Evolutionary conservation across 306 rosid species (phyloP).

Genomic region (Pterocarpus santalinus): DNA sequence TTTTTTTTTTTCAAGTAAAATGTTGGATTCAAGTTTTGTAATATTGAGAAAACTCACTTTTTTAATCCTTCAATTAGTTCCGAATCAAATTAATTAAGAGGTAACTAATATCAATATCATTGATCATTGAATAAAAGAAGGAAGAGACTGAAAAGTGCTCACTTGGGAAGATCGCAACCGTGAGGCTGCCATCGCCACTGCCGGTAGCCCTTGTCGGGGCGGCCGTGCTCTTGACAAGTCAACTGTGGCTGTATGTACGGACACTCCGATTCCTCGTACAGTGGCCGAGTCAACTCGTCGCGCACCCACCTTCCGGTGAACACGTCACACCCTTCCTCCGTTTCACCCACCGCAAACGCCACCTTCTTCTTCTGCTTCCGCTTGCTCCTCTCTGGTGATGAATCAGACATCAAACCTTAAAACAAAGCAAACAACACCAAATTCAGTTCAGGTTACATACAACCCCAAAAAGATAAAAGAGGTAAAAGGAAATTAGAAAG

Average conservation of each 20-base stretch:
- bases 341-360: conserved; percentile 54
- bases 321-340: conserved; percentile 66
- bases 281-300: conserved; percentile 82
- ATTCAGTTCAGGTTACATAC: background rate
- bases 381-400: conserved; percentile 43
- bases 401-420: background rate
- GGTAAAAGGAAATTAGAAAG: no score
- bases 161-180: conserved; percentile 89
- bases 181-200: conserved; percentile 91
- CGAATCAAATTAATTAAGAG: background rate
- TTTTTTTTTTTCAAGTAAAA: no score
- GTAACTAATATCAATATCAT: no score
- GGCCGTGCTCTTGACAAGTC: conserved; percentile 88
- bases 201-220: conserved; percentile 73
- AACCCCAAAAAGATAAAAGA: background rate
- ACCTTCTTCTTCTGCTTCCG: conserved; percentile 17
- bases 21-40: no score
- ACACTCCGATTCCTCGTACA: conserved; percentile 89
- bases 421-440: background rate
- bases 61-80: no score
- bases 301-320: conserved; percentile 82
- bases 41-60: no score
- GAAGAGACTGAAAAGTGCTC: background rate
- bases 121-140: background rate
- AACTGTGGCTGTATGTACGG: conserved; percentile 96